These are phyloP conservation scores for Sclerotiophoma versabilis DNA, from an alignment of 2,329 filamentous ascomycete genomes.

Conservation along the genomic window DNA sequence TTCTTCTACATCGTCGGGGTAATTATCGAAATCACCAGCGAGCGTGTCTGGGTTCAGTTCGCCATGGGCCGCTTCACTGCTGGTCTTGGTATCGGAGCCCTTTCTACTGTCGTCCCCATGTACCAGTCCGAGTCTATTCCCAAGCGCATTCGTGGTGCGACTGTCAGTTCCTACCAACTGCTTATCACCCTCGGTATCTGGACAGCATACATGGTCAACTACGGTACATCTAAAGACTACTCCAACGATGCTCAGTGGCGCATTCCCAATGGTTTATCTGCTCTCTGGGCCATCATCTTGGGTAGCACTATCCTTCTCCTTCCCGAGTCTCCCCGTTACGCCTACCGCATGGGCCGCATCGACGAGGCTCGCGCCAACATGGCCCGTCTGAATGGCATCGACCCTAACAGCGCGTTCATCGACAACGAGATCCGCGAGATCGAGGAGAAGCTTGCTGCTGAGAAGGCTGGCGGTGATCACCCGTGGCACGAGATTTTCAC, in stretches of 20 bases:
- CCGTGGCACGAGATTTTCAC: conserved; percentile 67
- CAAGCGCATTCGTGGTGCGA: conserved; percentile 67
- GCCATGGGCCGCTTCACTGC: conserved; percentile 68
- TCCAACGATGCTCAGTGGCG: conserved; percentile 65
- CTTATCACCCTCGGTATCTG: conserved; percentile 74
- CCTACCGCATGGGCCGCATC: conserved; percentile 61
- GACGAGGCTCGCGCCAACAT: conserved; percentile 61
- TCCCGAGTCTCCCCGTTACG: conserved; percentile 64
- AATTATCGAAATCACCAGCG: conserved; percentile 69
- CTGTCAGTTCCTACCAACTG: conserved; percentile 70
- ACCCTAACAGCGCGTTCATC: conserved; percentile 62
- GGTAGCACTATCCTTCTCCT: conserved; percentile 62
- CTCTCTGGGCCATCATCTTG: conserved; percentile 63
- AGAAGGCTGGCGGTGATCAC: conserved; percentile 50
- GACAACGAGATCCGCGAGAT: conserved; percentile 63
- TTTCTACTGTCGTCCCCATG: conserved; percentile 66
- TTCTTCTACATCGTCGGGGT: conserved; percentile 71
- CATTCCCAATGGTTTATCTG: conserved; percentile 67
- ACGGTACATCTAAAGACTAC: conserved; percentile 61
- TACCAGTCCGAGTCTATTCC: conserved; percentile 73
- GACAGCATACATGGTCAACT: conserved; percentile 62
- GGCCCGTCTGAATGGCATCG: conserved; percentile 62
- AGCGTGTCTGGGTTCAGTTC: conserved; percentile 67
- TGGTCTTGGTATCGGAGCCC: conserved; percentile 69
- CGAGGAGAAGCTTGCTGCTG: conserved; percentile 62